phyloP scores from a whole-genome alignment of 1,139 yeast genomes.

The Blastobotrys persicus region DNA sequence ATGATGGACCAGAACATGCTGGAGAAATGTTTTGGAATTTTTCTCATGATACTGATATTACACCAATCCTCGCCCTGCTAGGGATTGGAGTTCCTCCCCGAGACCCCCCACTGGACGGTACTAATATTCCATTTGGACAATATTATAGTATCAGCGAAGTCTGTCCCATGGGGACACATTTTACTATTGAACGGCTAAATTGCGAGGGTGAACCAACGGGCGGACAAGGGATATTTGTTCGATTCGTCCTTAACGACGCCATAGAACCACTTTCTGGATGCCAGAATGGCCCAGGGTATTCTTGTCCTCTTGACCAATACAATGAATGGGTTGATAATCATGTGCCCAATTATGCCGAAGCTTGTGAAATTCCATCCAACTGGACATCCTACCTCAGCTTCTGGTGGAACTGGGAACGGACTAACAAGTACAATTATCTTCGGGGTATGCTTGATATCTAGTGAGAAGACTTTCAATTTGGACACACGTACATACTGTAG shows the following conservation, averaged over 20 bases:
- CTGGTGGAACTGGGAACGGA: constrained; percentile 36
- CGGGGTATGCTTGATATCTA: constrained; percentile 17
- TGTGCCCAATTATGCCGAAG: constrained; percentile 22
- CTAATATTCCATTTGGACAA: constrained; percentile 44
- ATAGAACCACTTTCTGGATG: constrained; percentile 52
- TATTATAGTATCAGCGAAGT: constrained; percentile 33
- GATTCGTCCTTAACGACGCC: constrained; percentile 55
- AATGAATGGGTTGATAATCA: constrained; percentile 23
- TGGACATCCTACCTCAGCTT: constrained; percentile 32
- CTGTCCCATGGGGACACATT: constrained; percentile 54
- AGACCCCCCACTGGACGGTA: constrained; percentile 13
- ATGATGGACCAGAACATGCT: constrained; percentile 32
- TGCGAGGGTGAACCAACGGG: constrained; percentile 46
- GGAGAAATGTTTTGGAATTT: constrained; percentile 41
- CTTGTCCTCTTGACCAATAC: constrained; percentile 37
- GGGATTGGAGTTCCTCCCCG: constrained; percentile 39
- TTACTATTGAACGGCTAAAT: constrained; percentile 48
- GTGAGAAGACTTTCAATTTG: too few species aligned
- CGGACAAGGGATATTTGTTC: constrained; percentile 40
- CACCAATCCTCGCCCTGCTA: constrained; percentile 45
- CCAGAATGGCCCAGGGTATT: constrained; percentile 49
- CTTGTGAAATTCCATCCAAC: constrained; percentile 29
- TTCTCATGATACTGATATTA: constrained; percentile 54
- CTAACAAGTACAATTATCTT: constrained; percentile 26
- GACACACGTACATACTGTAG: too few species aligned